phyloP scores from a whole-genome alignment of 2,329 filamentous ascomycete genomes.

The Pestalotiopsis sp. region DNA sequence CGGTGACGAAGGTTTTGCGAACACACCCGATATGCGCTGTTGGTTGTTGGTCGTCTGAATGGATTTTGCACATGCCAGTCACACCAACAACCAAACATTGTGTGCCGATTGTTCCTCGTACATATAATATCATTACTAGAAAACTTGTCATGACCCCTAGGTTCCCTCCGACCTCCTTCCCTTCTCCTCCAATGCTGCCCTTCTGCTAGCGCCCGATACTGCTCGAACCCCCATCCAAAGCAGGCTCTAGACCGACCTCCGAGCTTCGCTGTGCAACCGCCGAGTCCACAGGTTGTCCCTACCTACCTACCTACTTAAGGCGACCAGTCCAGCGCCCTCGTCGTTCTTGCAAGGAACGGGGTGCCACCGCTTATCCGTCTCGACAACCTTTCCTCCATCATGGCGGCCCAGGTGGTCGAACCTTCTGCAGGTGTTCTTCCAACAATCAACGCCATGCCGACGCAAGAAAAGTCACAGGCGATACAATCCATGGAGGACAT shows the following conservation, averaged over 20 bases:
- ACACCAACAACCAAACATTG: slow-evolving; percentile 3
- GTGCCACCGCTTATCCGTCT: not conserved
- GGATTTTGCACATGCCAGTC: not conserved
- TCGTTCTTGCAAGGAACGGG: not conserved
- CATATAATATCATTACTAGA: not conserved
- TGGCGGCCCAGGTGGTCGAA: slow-evolving; percentile 29
- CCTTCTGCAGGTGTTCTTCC: slow-evolving; percentile 25
- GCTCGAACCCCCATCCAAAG: not conserved
- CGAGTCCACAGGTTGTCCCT: not conserved
- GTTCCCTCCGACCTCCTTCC: not conserved
- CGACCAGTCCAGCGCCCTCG: not conserved
- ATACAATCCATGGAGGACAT: slow-evolving; percentile 83
- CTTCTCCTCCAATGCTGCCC: not conserved
- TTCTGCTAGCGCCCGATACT: slow-evolving; percentile 1
- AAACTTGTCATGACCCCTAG: slow-evolving; percentile 11
- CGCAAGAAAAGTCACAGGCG: slow-evolving; percentile 36
- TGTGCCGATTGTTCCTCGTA: not conserved
- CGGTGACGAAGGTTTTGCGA: slow-evolving; percentile 14
- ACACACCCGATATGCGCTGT: not conserved
- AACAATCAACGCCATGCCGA: slow-evolving; percentile 3
- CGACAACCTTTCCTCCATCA: slow-evolving; percentile 17
- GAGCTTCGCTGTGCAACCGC: not conserved
- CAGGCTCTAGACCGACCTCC: not conserved
- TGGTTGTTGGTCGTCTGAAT: slow-evolving; percentile 12
- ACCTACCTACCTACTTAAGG: not conserved